phyloP scores from a whole-genome alignment of 805 yeast species.

The Hermanozyma aechmeae region DNA sequence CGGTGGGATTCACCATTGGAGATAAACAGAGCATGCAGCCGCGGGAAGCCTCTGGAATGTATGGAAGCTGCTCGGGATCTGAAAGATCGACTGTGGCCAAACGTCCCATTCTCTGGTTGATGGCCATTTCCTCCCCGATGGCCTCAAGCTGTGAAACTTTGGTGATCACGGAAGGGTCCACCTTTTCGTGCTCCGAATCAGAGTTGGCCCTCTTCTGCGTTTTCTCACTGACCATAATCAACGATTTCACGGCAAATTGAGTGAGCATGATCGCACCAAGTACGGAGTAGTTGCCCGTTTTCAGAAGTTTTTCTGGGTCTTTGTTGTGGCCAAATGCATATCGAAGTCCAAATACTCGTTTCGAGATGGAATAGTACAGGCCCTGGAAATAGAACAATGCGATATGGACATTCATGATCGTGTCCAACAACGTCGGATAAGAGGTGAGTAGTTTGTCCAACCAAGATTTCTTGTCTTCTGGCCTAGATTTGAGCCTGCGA shows the following conservation, averaged over 20 bases:
- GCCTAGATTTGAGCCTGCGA: too few relatives aligned
- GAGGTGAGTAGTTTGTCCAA: conserved; percentile 17
- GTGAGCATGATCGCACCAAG: conserved; percentile 55
- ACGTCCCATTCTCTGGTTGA: conserved; percentile 1
- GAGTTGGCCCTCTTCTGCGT: neutral
- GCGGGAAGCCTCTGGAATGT: conserved; percentile 61
- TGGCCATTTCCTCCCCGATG: conserved; percentile 2
- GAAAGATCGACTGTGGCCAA: conserved; percentile 39
- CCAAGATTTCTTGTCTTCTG: conserved; percentile 9
- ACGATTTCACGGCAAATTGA: conserved; percentile 40
- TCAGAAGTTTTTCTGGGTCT: conserved; percentile 26
- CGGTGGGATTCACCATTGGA: conserved; percentile 71
- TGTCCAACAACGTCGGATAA: conserved; percentile 40
- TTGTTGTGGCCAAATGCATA: conserved; percentile 66
- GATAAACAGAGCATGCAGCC: conserved; percentile 80
- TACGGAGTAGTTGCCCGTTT: conserved; percentile 60
- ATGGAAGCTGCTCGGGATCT: conserved; percentile 50
- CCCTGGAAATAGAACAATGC: conserved; percentile 82
- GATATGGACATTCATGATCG: conserved; percentile 58
- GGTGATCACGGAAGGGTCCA: conserved; percentile 1
- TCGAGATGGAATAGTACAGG: conserved; percentile 67
- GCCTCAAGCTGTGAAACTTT: conserved; percentile 7
- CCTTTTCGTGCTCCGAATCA: neutral
- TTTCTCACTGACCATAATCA: conserved; percentile 12
- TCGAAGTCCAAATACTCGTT: conserved; percentile 69